These are phyloP conservation scores for Basipetospora chlamydospora DNA, from an alignment of 2,329 filamentous ascomycete species.

Conservation along the genomic window DNA sequence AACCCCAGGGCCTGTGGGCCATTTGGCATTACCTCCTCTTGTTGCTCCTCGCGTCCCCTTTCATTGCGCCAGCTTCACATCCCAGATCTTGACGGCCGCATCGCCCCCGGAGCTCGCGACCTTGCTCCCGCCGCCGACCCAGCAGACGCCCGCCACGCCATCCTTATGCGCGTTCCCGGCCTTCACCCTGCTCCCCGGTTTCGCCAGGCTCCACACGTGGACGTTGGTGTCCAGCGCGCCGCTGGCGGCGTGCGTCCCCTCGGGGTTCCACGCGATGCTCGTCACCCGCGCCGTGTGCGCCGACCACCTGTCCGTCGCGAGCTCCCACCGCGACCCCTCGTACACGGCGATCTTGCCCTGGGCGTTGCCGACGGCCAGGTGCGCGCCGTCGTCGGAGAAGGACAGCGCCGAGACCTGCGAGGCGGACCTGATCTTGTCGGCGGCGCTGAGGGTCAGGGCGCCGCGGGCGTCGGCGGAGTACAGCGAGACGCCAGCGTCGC, in stretches of 20 bases:
- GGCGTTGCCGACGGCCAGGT: conserved; percentile 69
- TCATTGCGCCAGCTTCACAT: conserved; percentile 13
- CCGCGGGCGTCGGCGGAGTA: conserved; percentile 45
- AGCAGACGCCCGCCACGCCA: conserved; percentile 76
- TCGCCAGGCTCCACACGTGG: conserved; percentile 75
- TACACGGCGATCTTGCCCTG: conserved; percentile 83
- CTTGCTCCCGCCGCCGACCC: conserved; percentile 55
- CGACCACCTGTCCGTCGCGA: conserved; percentile 63
- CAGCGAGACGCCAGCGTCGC: conserved; percentile 56
- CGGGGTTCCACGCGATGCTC: conserved; percentile 59
- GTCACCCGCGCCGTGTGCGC: conserved; percentile 45
- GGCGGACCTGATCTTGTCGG: conserved; percentile 54
- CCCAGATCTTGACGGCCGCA: conserved; percentile 83
- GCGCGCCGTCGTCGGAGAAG: conserved; percentile 64
- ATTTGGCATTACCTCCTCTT: background rate
- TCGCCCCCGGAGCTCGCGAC: conserved; percentile 74
- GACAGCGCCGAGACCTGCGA: conserved; percentile 64
- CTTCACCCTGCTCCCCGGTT: conserved; percentile 75
- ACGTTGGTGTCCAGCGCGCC: conserved; percentile 84
- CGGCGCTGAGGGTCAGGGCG: conserved; percentile 35
- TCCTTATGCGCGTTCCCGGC: conserved; percentile 87
- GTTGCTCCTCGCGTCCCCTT: background rate
- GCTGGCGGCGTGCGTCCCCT: conserved; percentile 65
- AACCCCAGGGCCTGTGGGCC: background rate
- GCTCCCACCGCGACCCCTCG: conserved; percentile 43